phyloP scores from a whole-genome alignment of 805 yeast species.

The Myxozyma geophila region DNA sequence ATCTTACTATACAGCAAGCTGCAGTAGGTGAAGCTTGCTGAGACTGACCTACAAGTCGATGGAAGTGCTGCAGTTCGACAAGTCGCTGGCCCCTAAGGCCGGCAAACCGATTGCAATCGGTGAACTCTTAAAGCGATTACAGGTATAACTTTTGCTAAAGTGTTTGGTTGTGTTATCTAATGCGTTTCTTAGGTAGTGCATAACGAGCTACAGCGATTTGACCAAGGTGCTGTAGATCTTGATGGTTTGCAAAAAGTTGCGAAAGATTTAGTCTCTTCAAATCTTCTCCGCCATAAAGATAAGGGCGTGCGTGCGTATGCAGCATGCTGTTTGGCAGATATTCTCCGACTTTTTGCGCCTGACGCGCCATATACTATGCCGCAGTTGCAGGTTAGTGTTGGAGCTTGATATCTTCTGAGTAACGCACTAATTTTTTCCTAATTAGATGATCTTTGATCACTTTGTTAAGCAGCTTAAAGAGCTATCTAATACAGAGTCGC shows the following conservation, averaged over 20 bases:
- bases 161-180: slow-evolving; percentile 2
- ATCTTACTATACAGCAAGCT: neutral
- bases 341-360: slow-evolving; percentile 80
- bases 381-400: slow-evolving; percentile 53
- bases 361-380: slow-evolving; percentile 80
- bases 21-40: too few species aligned
- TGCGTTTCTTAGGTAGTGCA: slow-evolving; percentile 50
- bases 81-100: slow-evolving; percentile 60
- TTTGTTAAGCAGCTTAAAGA: slow-evolving; percentile 66
- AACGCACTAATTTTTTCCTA: neutral
- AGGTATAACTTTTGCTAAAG: slow-evolving; percentile 40
- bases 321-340: slow-evolving; percentile 76
- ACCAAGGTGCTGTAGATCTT: slow-evolving; percentile 62
- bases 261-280: slow-evolving; percentile 59
- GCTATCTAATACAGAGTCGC: slow-evolving; percentile 55
- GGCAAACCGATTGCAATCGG: slow-evolving; percentile 63
- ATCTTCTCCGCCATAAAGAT: slow-evolving; percentile 64
- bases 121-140: slow-evolving; percentile 62
- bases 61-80: slow-evolving; percentile 47
- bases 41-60: neutral
- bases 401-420: neutral
- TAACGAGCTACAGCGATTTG: slow-evolving; percentile 64
- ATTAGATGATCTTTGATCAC: slow-evolving; percentile 59
- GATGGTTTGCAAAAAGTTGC: slow-evolving; percentile 53
- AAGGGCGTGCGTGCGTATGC: slow-evolving; percentile 68